These are phyloP conservation scores for Plasmodium gaboni DNA, from an alignment of 169 alveolate species.

Conservation along the genomic window DNA sequence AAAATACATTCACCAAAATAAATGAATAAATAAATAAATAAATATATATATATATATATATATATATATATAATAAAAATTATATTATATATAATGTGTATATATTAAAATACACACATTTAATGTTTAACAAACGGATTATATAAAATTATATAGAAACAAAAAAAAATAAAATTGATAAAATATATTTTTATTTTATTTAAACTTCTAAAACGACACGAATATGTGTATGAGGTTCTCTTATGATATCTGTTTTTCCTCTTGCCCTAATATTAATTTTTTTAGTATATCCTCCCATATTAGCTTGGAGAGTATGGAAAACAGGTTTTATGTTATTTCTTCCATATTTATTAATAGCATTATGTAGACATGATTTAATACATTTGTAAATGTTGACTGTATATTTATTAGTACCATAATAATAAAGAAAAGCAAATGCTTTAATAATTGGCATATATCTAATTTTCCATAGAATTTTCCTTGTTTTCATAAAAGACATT, in stretches of 20 bases:
- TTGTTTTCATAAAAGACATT: slow-evolving; percentile 66
- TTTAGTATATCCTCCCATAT: slow-evolving; percentile 74
- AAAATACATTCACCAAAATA: no score
- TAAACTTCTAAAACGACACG: slow-evolving; percentile 72
- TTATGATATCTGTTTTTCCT: slow-evolving; percentile 72
- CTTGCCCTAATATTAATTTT: slow-evolving; percentile 61
- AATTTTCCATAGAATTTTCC: slow-evolving; percentile 74
- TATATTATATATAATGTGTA: no score
- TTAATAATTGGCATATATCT: slow-evolving; percentile 67
- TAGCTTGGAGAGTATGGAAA: slow-evolving; percentile 74
- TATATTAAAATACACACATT: no score
- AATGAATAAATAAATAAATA: no score
- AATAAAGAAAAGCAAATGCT: slow-evolving; percentile 65
- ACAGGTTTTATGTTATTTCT: slow-evolving; percentile 66
- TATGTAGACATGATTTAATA: slow-evolving; percentile 54
- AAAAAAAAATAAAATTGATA: neutral
- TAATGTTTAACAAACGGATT: neutral
- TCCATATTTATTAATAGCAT: slow-evolving; percentile 72
- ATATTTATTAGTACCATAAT: slow-evolving; percentile 71
- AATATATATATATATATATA: no score
- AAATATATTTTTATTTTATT: neutral
- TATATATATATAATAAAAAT: no score
- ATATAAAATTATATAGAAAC: neutral
- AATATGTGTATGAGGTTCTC: slow-evolving; percentile 74
- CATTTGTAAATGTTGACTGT: slow-evolving; percentile 73